Evolutionary conservation across 108 stramenopile species (phyloP).

Genomic region (Cyclotella sp.): DNA sequence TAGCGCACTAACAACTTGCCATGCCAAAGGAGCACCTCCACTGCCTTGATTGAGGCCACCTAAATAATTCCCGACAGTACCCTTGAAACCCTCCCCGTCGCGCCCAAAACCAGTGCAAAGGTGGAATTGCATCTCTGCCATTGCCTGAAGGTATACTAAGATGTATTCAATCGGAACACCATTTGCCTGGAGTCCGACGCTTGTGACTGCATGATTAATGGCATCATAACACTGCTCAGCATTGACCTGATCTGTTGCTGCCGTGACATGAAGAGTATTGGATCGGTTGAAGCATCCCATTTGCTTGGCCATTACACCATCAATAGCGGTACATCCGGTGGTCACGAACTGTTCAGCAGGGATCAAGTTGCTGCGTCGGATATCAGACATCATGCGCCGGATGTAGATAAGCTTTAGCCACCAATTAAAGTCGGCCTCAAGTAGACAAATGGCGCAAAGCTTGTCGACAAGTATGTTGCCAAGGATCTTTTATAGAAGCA

Average conservation of each 20-base stretch:
- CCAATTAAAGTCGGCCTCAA: no score
- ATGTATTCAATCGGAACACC: not conserved
- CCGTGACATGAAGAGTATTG: not conserved
- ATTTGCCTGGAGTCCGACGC: not conserved
- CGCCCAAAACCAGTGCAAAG: not conserved
- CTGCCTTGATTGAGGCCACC: slow-evolving; percentile 1
- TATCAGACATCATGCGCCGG: slow-evolving; percentile 21
- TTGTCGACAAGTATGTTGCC: no score
- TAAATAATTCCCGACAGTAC: not conserved
- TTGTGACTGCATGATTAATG: not conserved
- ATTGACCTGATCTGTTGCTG: not conserved
- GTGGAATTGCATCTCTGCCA: not conserved
- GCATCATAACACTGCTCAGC: slow-evolving; percentile 20
- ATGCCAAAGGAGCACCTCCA: not conserved
- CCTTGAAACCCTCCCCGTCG: not conserved
- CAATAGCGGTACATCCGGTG: not conserved
- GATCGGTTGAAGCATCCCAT: slow-evolving; percentile 2
- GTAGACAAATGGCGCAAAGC: no score
- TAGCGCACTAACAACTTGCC: not conserved
- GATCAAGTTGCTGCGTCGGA: not conserved
- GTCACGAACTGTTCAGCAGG: slow-evolving; percentile 20
- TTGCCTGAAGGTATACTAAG: not conserved
- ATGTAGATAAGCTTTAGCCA: slow-evolving; percentile 23
- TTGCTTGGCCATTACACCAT: slow-evolving; percentile 6
- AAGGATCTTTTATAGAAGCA: no score